Conservation (phyloP, 768 basidiomycete genomes). For the Lactarius akahatsu region DNA sequence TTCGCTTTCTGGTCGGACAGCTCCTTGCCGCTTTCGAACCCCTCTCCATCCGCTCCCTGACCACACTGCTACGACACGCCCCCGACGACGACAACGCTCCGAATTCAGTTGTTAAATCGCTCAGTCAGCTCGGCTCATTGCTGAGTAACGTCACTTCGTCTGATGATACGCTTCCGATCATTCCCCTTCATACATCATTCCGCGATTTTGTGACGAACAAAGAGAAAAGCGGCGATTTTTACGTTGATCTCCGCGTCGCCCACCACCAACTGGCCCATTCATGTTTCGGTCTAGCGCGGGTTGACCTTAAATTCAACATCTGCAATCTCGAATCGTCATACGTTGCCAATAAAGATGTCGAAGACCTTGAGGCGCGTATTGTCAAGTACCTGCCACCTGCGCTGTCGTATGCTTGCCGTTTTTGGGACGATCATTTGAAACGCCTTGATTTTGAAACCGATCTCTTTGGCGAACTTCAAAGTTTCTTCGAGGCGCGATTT, state of each 20-base stretch:
- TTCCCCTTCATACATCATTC: slow-evolving; percentile 5
- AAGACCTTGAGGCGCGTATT: neutral
- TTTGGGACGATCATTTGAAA: slow-evolving; percentile 4
- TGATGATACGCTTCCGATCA: neutral
- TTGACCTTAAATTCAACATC: neutral
- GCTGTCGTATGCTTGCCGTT: slow-evolving; percentile 6
- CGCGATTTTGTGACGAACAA: slow-evolving; percentile 1
- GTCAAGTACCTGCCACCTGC: neutral
- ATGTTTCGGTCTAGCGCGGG: neutral
- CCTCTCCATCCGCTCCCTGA: slow-evolving; percentile 4
- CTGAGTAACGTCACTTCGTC: slow-evolving; percentile 7
- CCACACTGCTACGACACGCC: neutral
- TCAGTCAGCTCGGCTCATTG: slow-evolving; percentile 3
- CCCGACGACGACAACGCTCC: neutral
- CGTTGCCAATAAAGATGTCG: neutral
- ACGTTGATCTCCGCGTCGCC: neutral
- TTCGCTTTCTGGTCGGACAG: slow-evolving; percentile 2
- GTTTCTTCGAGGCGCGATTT: too few relatives aligned
- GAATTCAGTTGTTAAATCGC: neutral
- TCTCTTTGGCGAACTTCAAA: neutral
- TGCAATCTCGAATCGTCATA: slow-evolving; percentile 6
- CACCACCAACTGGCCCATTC: neutral
- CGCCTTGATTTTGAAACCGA: neutral
- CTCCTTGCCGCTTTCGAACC: slow-evolving; percentile 5
- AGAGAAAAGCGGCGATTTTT: neutral